Percentiles rank a stretch among this genome's conserved stretches.
Conservation (phyloP, 768 basidiomycete genomes). For the Leucocoprinus sp. region DNA sequence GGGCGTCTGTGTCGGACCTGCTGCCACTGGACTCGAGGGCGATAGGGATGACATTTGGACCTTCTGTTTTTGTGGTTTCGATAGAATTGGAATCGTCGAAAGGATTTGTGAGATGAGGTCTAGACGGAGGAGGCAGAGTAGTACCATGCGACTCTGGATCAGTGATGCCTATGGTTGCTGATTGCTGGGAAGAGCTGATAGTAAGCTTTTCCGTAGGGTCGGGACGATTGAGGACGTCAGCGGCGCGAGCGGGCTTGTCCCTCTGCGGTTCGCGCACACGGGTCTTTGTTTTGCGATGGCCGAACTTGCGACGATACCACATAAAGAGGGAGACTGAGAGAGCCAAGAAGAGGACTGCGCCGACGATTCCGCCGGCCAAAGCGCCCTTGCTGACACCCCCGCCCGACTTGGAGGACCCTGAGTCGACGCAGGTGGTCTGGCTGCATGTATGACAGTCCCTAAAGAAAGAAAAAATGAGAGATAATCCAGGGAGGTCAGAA, state of each 20-base stretch:
- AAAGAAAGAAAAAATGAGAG: slow-evolving; percentile 9
- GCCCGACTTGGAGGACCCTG: slow-evolving; percentile 17
- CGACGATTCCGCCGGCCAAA: slow-evolving; percentile 67
- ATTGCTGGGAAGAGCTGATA: slow-evolving; percentile 23
- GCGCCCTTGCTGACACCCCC: slow-evolving; percentile 57
- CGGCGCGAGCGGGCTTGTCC: slow-evolving; percentile 68
- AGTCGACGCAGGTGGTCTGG: slow-evolving; percentile 42
- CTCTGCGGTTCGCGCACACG: slow-evolving; percentile 32
- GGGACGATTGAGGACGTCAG: slow-evolving; percentile 72
- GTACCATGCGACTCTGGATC: slow-evolving; percentile 9
- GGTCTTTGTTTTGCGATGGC: slow-evolving; percentile 29
- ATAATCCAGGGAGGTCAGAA: not conserved
- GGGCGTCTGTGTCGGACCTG: slow-evolving; percentile 20
- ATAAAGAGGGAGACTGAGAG: slow-evolving; percentile 44
- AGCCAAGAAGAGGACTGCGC: slow-evolving; percentile 50
- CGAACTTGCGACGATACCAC: slow-evolving; percentile 55
- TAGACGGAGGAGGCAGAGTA: slow-evolving; percentile 19
- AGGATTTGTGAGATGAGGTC: slow-evolving; percentile 39
- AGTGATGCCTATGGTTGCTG: slow-evolving; percentile 3
- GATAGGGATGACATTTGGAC: slow-evolving; percentile 83
- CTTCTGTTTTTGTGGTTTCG: slow-evolving; percentile 72
- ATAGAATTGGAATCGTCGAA: slow-evolving; percentile 76
- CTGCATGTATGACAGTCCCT: slow-evolving; percentile 57
- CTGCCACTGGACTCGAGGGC: slow-evolving; percentile 48
- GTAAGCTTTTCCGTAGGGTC: slow-evolving; percentile 65